Evolutionary conservation across 2,329 filamentous ascomycete genomes (phyloP).

Genomic region (Fusarium hostae): DNA sequence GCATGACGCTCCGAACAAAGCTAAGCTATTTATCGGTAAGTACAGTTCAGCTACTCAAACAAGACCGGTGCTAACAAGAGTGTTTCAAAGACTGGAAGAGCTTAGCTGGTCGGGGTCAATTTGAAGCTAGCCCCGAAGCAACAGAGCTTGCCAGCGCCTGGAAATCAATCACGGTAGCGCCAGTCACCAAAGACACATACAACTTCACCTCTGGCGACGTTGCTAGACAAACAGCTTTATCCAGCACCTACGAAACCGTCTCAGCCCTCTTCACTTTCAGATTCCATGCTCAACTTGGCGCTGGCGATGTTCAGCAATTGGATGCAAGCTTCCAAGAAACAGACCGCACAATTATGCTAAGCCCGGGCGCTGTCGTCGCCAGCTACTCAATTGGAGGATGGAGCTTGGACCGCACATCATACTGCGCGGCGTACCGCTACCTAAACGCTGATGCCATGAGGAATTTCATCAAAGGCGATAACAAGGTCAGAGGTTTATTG

Average conservation of each 20-base stretch:
- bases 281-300: background rate
- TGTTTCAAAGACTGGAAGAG: background rate
- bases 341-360: background rate
- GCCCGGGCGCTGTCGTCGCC: background rate
- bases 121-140: background rate
- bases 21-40: conserved; percentile 9
- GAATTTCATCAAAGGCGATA: background rate
- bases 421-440: background rate
- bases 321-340: background rate
- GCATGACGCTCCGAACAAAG: background rate
- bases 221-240: background rate
- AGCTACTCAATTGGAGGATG: background rate
- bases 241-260: background rate
- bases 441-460: background rate
- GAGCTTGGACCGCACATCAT: background rate
- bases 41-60: background rate
- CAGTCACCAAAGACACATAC: background rate
- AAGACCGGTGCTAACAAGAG: background rate
- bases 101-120: background rate
- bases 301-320: background rate
- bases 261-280: background rate
- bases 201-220: background rate
- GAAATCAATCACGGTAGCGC: background rate
- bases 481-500: background rate
- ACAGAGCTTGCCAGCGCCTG: background rate